phyloP scores from a whole-genome alignment of 78 protist species.

The Dictyostelium brefeldianum region DNA sequence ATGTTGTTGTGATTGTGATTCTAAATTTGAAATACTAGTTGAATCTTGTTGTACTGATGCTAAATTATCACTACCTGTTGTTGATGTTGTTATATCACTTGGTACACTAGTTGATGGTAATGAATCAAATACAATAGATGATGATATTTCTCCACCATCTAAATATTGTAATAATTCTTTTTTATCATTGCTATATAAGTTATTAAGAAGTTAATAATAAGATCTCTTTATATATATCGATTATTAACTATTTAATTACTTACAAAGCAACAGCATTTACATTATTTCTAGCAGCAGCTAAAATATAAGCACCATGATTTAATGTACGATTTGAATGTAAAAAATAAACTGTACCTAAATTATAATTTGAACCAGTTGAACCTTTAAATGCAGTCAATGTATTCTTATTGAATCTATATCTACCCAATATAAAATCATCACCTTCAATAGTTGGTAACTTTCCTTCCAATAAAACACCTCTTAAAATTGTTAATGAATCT shows the following conservation, averaged over 20 bases:
- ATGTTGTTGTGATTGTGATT: not conserved
- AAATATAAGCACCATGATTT: slow-evolving; percentile 64
- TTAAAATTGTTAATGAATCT: slow-evolving; percentile 67
- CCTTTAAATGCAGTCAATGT: slow-evolving; percentile 38
- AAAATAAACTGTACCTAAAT: slow-evolving; percentile 50
- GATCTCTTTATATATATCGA: too few species aligned
- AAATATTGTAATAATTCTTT: slow-evolving; percentile 58
- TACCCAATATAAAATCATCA: slow-evolving; percentile 60
- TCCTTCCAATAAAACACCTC: slow-evolving; percentile 15
- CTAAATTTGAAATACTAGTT: not conserved
- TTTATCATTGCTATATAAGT: slow-evolving; percentile 54
- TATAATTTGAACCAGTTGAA: slow-evolving; percentile 19
- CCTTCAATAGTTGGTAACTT: slow-evolving; percentile 39
- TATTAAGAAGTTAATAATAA: not conserved
- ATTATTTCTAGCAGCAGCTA: slow-evolving; percentile 29
- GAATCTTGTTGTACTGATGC: not conserved
- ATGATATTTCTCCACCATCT: slow-evolving; percentile 39
- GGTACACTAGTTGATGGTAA: not conserved
- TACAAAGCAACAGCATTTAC: slow-evolving; percentile 50
- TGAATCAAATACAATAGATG: slow-evolving; percentile 22
- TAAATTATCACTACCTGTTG: not conserved
- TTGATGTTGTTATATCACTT: not conserved
- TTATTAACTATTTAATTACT: too few species aligned
- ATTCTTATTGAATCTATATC: slow-evolving; percentile 42
- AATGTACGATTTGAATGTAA: slow-evolving; percentile 31